Percentiles rank a stretch among this genome's conserved stretches.
Conservation (phyloP, 345 rosid species). For the Citropsis articulata region DNA sequence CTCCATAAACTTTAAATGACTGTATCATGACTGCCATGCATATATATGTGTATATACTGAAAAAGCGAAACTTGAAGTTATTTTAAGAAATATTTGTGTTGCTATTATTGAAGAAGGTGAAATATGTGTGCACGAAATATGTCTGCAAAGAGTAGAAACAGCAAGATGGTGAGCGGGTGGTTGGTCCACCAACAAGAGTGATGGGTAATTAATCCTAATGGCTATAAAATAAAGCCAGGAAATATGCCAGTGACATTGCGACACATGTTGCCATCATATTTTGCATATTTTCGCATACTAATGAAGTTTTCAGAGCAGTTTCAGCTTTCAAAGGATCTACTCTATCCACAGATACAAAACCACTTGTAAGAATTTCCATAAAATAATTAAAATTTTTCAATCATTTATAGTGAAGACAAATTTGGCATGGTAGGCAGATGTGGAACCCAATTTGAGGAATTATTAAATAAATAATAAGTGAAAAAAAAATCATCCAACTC, state of each 20-base stretch:
- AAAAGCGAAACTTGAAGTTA: slow-evolving; percentile 1
- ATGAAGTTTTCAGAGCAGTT: slow-evolving; percentile 12
- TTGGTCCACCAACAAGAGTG: slow-evolving; percentile 18
- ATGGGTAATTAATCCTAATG: slow-evolving; percentile 12
- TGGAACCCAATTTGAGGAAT: background rate
- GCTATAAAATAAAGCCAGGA: background rate
- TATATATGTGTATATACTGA: background rate
- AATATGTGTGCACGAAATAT: background rate
- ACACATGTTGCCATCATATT: slow-evolving; percentile 23
- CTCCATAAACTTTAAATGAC: slow-evolving; percentile 14
- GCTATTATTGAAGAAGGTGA: slow-evolving; percentile 12
- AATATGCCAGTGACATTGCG: slow-evolving; percentile 19
- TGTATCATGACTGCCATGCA: slow-evolving; percentile 26
- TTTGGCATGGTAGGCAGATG: slow-evolving; percentile 8
- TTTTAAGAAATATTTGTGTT: background rate
- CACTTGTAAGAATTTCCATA: slow-evolving; percentile 22
- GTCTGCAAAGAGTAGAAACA: background rate
- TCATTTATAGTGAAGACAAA: slow-evolving; percentile 25
- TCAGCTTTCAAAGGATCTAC: slow-evolving; percentile 28
- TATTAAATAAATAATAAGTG: background rate
- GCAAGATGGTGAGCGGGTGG: background rate
- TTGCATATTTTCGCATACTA: background rate
- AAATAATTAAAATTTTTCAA: slow-evolving; percentile 20
- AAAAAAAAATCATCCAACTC: background rate
- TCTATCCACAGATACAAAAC: slow-evolving; percentile 10